Base-by-base conservation (phyloP, 495 filamentous ascomycete species). In the Articulospora tetracladia region DNA sequence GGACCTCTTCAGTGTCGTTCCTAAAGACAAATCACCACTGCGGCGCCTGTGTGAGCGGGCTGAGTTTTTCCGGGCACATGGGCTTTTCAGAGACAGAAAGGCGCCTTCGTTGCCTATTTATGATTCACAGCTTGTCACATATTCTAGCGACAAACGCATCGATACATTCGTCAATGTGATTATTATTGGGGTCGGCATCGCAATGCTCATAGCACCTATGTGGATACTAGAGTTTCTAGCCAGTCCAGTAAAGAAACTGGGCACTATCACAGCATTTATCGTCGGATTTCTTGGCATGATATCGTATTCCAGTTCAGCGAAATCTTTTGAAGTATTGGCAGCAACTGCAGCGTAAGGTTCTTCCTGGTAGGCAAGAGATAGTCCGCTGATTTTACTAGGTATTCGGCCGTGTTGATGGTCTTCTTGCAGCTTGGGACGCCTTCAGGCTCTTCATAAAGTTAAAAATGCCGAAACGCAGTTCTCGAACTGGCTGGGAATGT, bases 371-470 rank as follows among this genome's bases (percentile, higher is more conserved):
- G 15, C 23, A n/a, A 13, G 36, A 1, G 13, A 23, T 48, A 17
- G 1, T 39, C 15, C 20, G 44, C 26, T 53, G 12, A 50, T 4
- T 22, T 19, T 19, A 22, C 8, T 39, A 72, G 69, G 22, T 74
- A 74, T 57, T 65, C 66, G 10, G 69, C 71, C 1, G 68, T 72
- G 11, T 50, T 74, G 17, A 71, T 72, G 66, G 69, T 73, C 7
- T 73, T 73, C 46, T 49, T 73, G 53, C 71, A 74, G 47, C 50
- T 72, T 58, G 59, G 69, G 62, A 66, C 52, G 25, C n/a, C 15
- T 17, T 8, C 39, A 15, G 17, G 3, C 15, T n/a, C 39, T 8
- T 17, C 4, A 44, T 44, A 7, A 19, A 44, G 39, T 11, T 44
- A 44, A 11, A 7, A 32, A 6, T 4, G 4, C 6, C 13, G 30